These are phyloP conservation scores for Chromera velia DNA, from an alignment of 73 alveolate genomes.

Conservation along the genomic window DNA sequence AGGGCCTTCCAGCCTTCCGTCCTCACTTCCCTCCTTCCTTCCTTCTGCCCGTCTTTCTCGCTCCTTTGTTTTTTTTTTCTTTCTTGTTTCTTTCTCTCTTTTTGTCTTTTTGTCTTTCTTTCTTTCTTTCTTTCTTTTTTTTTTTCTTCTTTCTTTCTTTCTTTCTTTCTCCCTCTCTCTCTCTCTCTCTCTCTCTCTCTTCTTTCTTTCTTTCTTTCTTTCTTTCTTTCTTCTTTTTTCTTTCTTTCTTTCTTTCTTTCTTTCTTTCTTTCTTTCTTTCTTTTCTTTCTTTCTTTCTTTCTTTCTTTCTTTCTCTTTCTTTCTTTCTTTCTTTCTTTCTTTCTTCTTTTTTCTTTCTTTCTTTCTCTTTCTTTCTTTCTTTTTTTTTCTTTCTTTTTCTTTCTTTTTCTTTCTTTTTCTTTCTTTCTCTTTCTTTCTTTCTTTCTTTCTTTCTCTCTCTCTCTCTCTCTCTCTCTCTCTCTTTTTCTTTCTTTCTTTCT, in stretches of 20 bases:
- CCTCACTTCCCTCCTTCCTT: no score
- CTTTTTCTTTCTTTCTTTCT: not conserved
- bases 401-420: not conserved
- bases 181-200: no score
- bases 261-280: not conserved
- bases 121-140: not conserved
- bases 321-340: not conserved
- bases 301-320: not conserved
- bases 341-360: not conserved
- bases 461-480: not conserved
- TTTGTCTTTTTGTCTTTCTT: no score
- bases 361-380: not conserved
- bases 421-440: not conserved
- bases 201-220: no score
- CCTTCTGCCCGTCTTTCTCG: no score
- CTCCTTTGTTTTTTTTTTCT: no score
- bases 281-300: not conserved
- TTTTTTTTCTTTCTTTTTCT: not conserved
- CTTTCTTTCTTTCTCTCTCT: not conserved
- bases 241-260: no score
- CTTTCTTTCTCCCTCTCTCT: not conserved
- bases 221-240: no score
- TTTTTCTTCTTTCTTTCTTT: not conserved
- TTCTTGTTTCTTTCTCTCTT: no score
- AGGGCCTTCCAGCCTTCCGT: no score